phyloP scores from a whole-genome alignment of 441 rosid genomes.

The Adansonia rubrostipa region DNA sequence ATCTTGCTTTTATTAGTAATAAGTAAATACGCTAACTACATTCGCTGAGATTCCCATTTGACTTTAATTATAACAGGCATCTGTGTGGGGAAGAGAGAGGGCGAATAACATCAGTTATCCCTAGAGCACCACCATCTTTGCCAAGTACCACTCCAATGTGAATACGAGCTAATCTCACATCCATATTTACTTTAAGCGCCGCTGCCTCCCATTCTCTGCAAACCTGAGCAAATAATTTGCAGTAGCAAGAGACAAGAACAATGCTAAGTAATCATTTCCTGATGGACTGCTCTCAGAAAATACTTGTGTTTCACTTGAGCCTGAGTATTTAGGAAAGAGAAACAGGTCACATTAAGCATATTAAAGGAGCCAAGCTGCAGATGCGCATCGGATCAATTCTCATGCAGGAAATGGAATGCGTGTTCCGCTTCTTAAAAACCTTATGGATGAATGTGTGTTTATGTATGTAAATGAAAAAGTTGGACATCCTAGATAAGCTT shows the following conservation, averaged over 20 bases:
- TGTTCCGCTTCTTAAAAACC: not conserved
- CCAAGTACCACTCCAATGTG: conserved; percentile 97
- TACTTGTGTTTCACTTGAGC: conserved; percentile 73
- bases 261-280: conserved; percentile 58
- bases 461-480: not conserved
- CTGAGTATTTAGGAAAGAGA: conserved; percentile 43
- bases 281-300: conserved; percentile 87
- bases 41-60: not conserved
- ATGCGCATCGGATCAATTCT: not conserved
- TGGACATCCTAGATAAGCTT: not conserved
- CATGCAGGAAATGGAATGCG: not conserved
- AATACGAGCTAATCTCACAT: conserved; percentile 82
- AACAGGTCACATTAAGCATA: conserved; percentile 10
- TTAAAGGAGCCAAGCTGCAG: conserved; percentile 6
- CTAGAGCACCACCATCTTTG: conserved; percentile 97
- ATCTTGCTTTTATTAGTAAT: not conserved
- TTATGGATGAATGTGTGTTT: conserved; percentile 1
- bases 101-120: conserved; percentile 36
- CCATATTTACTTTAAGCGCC: conserved; percentile 71
- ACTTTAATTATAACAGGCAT: not conserved
- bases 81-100: not conserved
- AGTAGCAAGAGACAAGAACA: conserved; percentile 21
- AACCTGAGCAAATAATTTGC: conserved; percentile 53
- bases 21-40: not conserved
- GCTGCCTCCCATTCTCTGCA: conserved; percentile 96